Conservation (phyloP, 768 basidiomycete species). For the Lactarius quietus region DNA sequence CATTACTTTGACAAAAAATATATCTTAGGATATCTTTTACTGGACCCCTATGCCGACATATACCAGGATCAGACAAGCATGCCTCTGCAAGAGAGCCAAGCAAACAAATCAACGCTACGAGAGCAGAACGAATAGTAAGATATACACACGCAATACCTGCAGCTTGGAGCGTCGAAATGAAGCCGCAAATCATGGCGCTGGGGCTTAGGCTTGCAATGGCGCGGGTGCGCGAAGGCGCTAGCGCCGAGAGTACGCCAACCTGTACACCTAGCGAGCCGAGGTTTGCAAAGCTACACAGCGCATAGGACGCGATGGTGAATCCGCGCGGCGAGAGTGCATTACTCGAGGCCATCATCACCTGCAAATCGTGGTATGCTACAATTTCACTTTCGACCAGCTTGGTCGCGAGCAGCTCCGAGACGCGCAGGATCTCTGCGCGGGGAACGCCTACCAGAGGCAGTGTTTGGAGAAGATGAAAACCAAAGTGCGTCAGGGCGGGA, state of each 20-base stretch:
- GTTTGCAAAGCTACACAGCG: constrained; percentile 90
- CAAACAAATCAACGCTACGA: constrained; percentile 1
- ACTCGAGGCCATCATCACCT: constrained; percentile 42
- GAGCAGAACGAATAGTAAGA: background rate
- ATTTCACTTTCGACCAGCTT: constrained; percentile 90
- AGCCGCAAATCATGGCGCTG: constrained; percentile 72
- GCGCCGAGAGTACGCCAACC: constrained; percentile 66
- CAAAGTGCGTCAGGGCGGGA: too few species aligned
- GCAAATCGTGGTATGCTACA: constrained; percentile 62
- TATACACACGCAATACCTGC: constrained; percentile 53
- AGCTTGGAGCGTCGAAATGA: constrained; percentile 60
- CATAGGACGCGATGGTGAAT: constrained; percentile 81
- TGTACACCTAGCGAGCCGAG: constrained; percentile 84
- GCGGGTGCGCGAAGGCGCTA: constrained; percentile 66
- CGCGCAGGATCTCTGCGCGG: constrained; percentile 69
- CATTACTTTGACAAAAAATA: too few species aligned
- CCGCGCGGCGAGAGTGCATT: constrained; percentile 66
- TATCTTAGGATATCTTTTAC: too few species aligned
- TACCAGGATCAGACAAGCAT: constrained; percentile 35
- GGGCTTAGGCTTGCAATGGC: constrained; percentile 65
- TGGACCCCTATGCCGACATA: too few species aligned
- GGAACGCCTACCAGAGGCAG: constrained; percentile 52
- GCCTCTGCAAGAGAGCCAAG: constrained; percentile 24
- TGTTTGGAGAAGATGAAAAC: too few species aligned
- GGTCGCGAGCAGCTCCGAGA: constrained; percentile 77